These are phyloP conservation scores for Tritrichomonas musculus DNA, from an alignment of 208 protist genomes.

Conservation along the genomic window DNA sequence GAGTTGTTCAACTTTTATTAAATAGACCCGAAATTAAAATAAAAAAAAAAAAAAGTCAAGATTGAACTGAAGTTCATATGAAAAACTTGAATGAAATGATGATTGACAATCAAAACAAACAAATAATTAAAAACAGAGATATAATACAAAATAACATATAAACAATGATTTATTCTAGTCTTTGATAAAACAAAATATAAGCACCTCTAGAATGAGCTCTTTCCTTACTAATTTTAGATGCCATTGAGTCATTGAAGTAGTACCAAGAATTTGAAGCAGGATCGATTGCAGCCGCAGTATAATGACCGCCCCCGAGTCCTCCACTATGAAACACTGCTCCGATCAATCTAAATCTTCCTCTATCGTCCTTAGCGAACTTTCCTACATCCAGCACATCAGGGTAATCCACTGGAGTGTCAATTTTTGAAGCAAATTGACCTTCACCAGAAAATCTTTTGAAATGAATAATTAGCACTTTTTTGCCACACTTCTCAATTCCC, in stretches of 20 bases:
- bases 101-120: no score
- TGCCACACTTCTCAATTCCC: not conserved
- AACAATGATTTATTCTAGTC: not conserved
- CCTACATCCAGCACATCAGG: not conserved
- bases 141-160: no score
- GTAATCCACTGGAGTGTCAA: not conserved
- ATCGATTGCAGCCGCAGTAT: not conserved
- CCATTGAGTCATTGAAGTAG: not conserved
- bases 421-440: not conserved
- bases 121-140: no score
- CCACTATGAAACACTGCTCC: not conserved
- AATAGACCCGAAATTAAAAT: no score
- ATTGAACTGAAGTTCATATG: no score
- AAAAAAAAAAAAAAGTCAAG: no score
- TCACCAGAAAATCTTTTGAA: not conserved
- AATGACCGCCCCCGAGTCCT: not conserved
- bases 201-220: not conserved
- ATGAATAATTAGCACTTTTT: not conserved
- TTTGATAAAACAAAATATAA: slow-evolving; percentile 15
- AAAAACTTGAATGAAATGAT: no score
- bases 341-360: not conserved
- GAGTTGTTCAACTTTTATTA: no score
- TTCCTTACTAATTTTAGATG: not conserved
- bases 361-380: not conserved
- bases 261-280: not conserved